phyloP scores from a whole-genome alignment of 192 early-diverging fungal species.

The Spinellus fusiger region DNA sequence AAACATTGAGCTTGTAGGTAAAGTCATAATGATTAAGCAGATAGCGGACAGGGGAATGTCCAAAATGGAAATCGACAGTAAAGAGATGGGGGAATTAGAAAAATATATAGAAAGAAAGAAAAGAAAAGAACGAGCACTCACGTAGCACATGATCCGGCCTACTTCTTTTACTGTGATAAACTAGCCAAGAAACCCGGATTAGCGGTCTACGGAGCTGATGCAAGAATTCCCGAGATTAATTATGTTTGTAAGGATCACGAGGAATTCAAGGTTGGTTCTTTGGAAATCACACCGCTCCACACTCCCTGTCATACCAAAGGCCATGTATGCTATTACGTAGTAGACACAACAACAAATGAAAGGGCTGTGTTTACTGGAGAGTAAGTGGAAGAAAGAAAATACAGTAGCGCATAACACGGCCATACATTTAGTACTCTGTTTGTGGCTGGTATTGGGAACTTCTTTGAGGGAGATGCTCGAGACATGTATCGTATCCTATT shows the following conservation, averaged over 20 bases:
- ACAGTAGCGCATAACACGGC: not conserved
- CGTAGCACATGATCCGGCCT: no score
- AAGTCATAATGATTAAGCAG: not conserved
- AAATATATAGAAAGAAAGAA: no score
- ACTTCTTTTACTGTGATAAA: no score
- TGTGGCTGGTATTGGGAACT: constrained; percentile 49
- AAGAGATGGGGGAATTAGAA: no score
- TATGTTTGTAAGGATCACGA: constrained; percentile 67
- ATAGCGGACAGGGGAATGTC: no score
- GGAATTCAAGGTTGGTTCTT: constrained; percentile 68
- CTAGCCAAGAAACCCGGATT: constrained; percentile 48
- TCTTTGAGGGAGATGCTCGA: constrained; percentile 52
- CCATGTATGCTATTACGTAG: constrained; percentile 80
- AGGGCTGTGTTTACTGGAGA: constrained; percentile 82
- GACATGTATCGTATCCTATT: constrained; percentile 55
- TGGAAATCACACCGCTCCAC: constrained; percentile 66
- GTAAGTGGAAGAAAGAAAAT: constrained; percentile 14
- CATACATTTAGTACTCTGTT: constrained; percentile 38
- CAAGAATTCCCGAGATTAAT: constrained; percentile 76
- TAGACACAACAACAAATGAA: constrained; percentile 49
- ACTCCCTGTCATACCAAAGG: constrained; percentile 89
- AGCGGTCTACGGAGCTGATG: constrained; percentile 81
- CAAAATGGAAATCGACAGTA: no score
- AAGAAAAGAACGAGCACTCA: not conserved
- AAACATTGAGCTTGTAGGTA: constrained; percentile 56